A percentile compares a stretch with the other conserved stretches of the same genome.
Evolutionary conservation across 192 early-diverging fungal species (phyloP).

Genomic region (Coemansia reversa): DNA sequence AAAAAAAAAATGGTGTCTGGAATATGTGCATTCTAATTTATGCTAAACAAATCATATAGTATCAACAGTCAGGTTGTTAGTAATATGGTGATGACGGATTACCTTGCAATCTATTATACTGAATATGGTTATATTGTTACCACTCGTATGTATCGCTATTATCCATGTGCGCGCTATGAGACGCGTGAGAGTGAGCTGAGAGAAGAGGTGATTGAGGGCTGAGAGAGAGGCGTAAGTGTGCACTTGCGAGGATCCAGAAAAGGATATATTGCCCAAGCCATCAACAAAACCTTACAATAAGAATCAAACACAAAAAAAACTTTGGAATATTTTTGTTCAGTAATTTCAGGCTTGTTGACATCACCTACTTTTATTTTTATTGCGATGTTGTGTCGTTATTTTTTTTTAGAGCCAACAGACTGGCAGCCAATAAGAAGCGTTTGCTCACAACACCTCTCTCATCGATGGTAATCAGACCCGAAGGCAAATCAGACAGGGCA

Average conservation of each 20-base stretch:
- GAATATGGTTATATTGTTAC: background rate
- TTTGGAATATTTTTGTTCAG: no score
- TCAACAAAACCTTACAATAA: background rate
- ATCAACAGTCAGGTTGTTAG: background rate
- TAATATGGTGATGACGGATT: background rate
- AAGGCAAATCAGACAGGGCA: background rate
- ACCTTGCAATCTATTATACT: background rate
- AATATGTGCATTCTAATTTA: background rate
- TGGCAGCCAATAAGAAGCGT: background rate
- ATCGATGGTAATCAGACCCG: background rate
- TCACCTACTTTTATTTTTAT: background rate
- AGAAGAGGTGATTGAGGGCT: background rate
- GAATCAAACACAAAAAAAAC: no score
- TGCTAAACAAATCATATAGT: background rate
- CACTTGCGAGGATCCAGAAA: slow-evolving; percentile 1
- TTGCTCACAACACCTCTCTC: no score
- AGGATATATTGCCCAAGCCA: slow-evolving; percentile 1
- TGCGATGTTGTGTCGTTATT: background rate
- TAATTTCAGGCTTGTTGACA: background rate
- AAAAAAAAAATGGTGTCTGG: background rate
- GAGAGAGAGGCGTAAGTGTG: background rate
- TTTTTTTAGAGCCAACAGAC: background rate
- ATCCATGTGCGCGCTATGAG: background rate
- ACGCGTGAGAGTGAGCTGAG: no score
- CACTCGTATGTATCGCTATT: background rate